Base-by-base conservation (phyloP, 805 yeast genomes). In the Metschnikowia baotianmanensis region DNA sequence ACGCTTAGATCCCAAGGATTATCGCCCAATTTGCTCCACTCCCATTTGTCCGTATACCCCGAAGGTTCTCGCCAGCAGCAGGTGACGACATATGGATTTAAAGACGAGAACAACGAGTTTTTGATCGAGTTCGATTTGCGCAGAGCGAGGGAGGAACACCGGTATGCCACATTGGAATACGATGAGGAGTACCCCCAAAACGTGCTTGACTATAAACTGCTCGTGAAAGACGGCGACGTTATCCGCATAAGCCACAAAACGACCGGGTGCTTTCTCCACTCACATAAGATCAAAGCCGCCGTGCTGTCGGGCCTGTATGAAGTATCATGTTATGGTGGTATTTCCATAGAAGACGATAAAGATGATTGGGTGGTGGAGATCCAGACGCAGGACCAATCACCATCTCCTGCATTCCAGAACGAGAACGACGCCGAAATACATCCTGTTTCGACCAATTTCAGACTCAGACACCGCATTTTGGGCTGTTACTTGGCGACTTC, bases 1-100 rank as follows among this genome's bases (percentile, higher is more conserved):
- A 82, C 91, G 1, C 50, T 86, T 36, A 73, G 86, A 56, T 79
- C 82, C 19, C 86, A 82, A 51, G 89, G 88, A 3, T 66, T 83
- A 35, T 77, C 85, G 36, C 83, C 86, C 12, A 80, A 84, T 38
- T 72, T 87, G 48, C 67, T 93, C 47, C 99, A 93, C 60, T 91
- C 98, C 0, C 99, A 93, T 59, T 70, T 73, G 13, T 95, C 86
- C 59, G 62, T 74, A 10, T 93, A 82, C 59, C 99, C 99, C 12
- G 88, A 80, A 49, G 98, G 98, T 3, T 86, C 96, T 2, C 75
- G 77, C 47, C 98, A 93, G 65, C 97, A 90, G 62, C 99, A 93
- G 64, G 74, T 93, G 36, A 93, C 99, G 20, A 86, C 93, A 6
- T 93, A 93, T 61, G 86, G 90, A 15, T 88, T 81, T 63, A 87